These are phyloP conservation scores for Picochlorum sp. DNA, from an alignment of 139 green algal genomes.

Conservation along the genomic window DNA sequence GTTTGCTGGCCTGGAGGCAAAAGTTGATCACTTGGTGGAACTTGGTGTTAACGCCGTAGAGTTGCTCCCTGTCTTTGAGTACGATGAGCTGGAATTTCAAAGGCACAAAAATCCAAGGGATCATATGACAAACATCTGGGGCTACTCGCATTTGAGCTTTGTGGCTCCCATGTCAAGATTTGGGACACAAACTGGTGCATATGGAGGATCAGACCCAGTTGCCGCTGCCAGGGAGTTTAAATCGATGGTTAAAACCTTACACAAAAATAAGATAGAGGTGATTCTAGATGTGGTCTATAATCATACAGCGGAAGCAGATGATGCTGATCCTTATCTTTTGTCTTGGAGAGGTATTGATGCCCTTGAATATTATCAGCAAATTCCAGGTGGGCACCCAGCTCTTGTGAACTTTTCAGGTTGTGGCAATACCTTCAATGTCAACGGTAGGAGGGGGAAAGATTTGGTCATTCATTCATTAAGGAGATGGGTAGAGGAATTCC, in stretches of 20 bases:
- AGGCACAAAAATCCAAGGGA: conserved; percentile 60
- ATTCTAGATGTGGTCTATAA: conserved; percentile 95
- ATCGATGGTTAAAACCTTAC: conserved; percentile 70
- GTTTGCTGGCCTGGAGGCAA: conserved; percentile 62
- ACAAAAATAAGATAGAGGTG: conserved; percentile 72
- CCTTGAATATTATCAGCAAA: conserved; percentile 69
- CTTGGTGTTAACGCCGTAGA: conserved; percentile 84
- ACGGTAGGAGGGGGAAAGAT: conserved; percentile 58
- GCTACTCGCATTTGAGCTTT: conserved; percentile 83
- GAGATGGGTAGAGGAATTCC: conserved; percentile 72
- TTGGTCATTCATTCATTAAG: conserved; percentile 75
- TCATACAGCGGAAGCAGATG: conserved; percentile 77
- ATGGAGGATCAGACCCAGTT: conserved; percentile 32
- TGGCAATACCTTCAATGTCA: conserved; percentile 84
- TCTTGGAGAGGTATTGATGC: conserved; percentile 73
- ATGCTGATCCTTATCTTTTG: conserved; percentile 66
- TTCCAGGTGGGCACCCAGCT: conserved; percentile 29
- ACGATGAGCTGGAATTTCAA: conserved; percentile 89
- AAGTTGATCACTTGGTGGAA: conserved; percentile 63
- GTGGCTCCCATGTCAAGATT: conserved; percentile 76
- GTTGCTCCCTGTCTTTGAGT: conserved; percentile 90
- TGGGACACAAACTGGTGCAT: not conserved
- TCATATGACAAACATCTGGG: conserved; percentile 86
- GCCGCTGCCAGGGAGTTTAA: conserved; percentile 78
- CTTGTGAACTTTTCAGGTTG: conserved; percentile 83